phyloP scores from a whole-genome alignment of 2,329 filamentous ascomycete genomes.

The Neopestalotiopsis sp. region DNA sequence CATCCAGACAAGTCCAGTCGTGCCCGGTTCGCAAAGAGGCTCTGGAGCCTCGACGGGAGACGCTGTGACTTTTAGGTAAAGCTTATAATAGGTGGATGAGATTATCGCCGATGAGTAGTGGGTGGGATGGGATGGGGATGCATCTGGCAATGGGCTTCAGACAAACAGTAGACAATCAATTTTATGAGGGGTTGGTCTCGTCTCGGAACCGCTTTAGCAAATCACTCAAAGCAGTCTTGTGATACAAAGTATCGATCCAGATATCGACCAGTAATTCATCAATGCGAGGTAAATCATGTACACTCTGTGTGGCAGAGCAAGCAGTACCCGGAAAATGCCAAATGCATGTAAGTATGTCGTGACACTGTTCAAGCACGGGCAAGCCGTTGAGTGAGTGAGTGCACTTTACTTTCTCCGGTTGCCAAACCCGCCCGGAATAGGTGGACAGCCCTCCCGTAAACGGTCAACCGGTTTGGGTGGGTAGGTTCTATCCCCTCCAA shows the following conservation, averaged over 20 bases:
- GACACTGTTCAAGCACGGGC: neutral
- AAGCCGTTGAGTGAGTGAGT: neutral
- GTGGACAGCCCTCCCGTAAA: neutral
- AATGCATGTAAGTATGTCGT: no score
- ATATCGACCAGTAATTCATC: neutral
- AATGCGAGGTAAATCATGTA: neutral
- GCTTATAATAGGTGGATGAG: no score
- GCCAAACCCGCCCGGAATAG: neutral
- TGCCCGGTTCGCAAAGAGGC: neutral
- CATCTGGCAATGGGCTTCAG: no score
- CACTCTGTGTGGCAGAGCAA: neutral
- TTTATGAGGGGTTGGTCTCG: neutral
- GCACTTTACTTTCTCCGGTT: neutral
- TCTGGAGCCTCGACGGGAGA: no score
- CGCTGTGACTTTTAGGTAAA: no score
- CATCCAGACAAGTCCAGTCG: neutral
- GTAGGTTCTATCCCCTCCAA: neutral
- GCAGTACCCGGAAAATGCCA: neutral
- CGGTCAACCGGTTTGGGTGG: neutral
- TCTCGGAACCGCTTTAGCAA: neutral
- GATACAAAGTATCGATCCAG: neutral
- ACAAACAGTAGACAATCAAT: no score
- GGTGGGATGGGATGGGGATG: no score
- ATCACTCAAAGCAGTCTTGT: neutral
- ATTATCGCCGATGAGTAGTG: no score